A percentile compares a stretch with the other conserved stretches of the same genome.
phyloP scores from a whole-genome alignment of 768 basidiomycete species.

The Galerina sulciceps region DNA sequence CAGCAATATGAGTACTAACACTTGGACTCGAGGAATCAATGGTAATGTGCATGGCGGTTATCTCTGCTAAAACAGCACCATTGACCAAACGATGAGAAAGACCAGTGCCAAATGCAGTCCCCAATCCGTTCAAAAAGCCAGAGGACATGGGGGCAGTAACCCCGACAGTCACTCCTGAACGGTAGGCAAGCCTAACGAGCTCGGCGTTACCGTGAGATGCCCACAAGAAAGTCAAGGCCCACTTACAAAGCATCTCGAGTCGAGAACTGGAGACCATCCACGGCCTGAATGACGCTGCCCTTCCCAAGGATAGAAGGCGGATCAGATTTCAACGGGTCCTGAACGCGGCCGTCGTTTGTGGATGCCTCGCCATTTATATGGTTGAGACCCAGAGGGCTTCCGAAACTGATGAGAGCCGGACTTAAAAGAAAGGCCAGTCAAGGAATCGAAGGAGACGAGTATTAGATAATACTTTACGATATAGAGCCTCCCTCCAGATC shows the following conservation, averaged over 20 bases:
- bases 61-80: slow-evolving; percentile 63
- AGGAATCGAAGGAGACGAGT: slow-evolving; percentile 11
- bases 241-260: slow-evolving; percentile 57
- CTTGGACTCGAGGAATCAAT: slow-evolving; percentile 51
- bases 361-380: slow-evolving; percentile 64
- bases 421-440: slow-evolving; percentile 29
- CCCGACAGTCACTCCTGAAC: slow-evolving; percentile 64
- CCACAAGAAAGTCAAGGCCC: not conserved
- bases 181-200: slow-evolving; percentile 59
- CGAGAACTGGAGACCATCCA: slow-evolving; percentile 74
- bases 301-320: slow-evolving; percentile 49
- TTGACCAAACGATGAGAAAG: slow-evolving; percentile 57
- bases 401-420: slow-evolving; percentile 67
- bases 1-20: slow-evolving; percentile 70
- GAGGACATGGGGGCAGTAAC: slow-evolving; percentile 56
- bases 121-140: slow-evolving; percentile 60
- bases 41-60: slow-evolving; percentile 63
- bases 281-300: slow-evolving; percentile 52
- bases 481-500: slow-evolving; percentile 72
- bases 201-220: not conserved
- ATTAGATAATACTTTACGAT: slow-evolving; percentile 45
- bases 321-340: slow-evolving; percentile 45
- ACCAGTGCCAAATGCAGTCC: slow-evolving; percentile 61
- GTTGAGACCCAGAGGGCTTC: slow-evolving; percentile 64
- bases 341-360: slow-evolving; percentile 62